A percentile compares a stretch with the other conserved stretches of the same genome.
These are phyloP conservation scores for Fusarium nygamai DNA, from an alignment of 2,329 filamentous ascomycete genomes.

Conservation along the genomic window DNA sequence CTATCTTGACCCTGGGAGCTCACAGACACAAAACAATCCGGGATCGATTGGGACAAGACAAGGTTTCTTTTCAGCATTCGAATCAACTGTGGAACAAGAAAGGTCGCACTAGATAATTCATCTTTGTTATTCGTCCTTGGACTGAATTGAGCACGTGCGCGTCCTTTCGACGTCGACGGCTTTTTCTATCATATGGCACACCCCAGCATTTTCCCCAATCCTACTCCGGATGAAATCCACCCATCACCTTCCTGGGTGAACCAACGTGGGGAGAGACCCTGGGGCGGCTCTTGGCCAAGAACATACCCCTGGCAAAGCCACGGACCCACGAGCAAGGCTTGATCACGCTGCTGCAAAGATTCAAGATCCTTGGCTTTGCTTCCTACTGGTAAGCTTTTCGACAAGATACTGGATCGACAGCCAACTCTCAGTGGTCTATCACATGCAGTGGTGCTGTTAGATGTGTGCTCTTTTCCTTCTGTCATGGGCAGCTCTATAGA, in stretches of 20 bases:
- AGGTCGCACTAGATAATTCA: constrained; percentile 15
- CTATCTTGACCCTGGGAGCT: constrained; percentile 20
- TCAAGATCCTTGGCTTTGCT: constrained; percentile 28
- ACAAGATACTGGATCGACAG: constrained; percentile 12
- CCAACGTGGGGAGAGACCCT: constrained; percentile 41
- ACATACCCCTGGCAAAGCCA: constrained; percentile 29
- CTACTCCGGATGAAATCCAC: constrained; percentile 33
- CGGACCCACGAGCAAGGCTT: constrained; percentile 25
- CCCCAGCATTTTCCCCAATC: constrained; percentile 20
- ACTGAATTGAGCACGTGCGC: constrained; percentile 40
- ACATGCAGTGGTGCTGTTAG: constrained; percentile 12
- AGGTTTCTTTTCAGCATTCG: constrained; percentile 12
- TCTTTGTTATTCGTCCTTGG: constrained; percentile 30
- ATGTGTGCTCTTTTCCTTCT: constrained; percentile 3
- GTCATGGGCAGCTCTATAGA: constrained; percentile 9
- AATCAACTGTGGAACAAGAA: constrained; percentile 9
- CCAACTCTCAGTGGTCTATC: not conserved
- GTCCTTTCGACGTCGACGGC: constrained; percentile 20
- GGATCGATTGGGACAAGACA: constrained; percentile 1
- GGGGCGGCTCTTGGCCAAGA: constrained; percentile 29
- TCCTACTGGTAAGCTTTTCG: constrained; percentile 3
- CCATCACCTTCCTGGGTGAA: constrained; percentile 40
- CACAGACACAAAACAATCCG: constrained; percentile 5
- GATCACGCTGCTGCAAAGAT: constrained; percentile 18
- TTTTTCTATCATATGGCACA: constrained; percentile 11